Base-by-base conservation (phyloP, 78 protist species). In the Corallochytrium limacisporum region DNA sequence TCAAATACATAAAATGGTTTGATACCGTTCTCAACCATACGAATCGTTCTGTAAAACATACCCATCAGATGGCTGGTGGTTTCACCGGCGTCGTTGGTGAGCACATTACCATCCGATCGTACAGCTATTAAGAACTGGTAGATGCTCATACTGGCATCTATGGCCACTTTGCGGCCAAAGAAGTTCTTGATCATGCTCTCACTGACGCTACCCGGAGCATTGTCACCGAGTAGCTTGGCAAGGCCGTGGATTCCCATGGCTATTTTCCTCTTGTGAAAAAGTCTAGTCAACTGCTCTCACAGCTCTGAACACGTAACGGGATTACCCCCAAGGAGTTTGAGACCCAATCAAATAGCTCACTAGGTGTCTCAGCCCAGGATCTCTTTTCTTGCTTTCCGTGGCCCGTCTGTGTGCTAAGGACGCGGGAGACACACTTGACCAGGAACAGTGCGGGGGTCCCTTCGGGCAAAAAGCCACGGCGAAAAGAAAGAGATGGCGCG, bases 1-100 rank as follows among this genome's bases (percentile, higher is more conserved):
- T 97, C 99, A 61, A 97, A 97, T 39, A 97, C 99, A 47, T 39
- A 97, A 4, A 91, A 79, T 26, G 98, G 98, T 73, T 95, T 95
- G 54, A 97, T 68, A 18, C 98, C 98, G 35, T 63, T 77, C 20
- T 77, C 80, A 20, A 97, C 37, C 84, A 97, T 69, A n/a, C 91
- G 79, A n/a, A 90, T 84, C 24, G 98, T 91, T 38, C 99, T 73
- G 51, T 79, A 77, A 59, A 95, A 82, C 65, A 93, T 31, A 5
- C 99, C 99, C n/a, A 71, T 54, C 28, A 94, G 35, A 77, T 94
- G 96, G 24, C 86, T 83, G 66, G 96, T 92, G 32, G 92, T 84
- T 50, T 83, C 94, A 26, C 96, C 94, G 3, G 28, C n/a, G 29
- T 75, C 79, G 57, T 89, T 86, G 7, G 71, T 71, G 16, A 92